phyloP scores from a whole-genome alignment of 2,329 filamentous ascomycete genomes.

The Aspergillus calidoustus region DNA sequence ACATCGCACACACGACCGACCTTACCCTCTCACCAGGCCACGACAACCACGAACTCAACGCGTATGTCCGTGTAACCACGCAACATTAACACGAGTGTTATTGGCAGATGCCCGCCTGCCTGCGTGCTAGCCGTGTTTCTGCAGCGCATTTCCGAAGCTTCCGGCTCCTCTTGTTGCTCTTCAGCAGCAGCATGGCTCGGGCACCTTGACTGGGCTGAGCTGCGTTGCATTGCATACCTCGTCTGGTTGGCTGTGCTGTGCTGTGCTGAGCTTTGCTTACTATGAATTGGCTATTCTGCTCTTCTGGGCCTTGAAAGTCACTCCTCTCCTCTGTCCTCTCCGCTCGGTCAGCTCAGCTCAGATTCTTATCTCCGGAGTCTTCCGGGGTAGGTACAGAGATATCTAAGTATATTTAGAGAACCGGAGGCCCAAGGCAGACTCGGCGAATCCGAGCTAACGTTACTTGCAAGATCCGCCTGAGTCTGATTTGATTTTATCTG shows the following conservation, averaged over 20 bases:
- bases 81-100: not conserved
- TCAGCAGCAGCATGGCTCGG: not conserved
- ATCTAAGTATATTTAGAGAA: not conserved
- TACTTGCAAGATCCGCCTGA: no score
- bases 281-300: not conserved
- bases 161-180: not conserved
- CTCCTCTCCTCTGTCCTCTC: not conserved
- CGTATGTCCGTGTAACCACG: not conserved
- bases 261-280: not conserved
- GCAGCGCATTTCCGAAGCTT: not conserved
- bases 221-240: not conserved
- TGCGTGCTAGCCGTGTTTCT: not conserved
- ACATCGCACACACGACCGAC: not conserved
- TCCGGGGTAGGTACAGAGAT: not conserved
- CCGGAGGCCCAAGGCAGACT: no score
- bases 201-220: not conserved
- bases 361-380: not conserved
- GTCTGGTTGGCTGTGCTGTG: not conserved
- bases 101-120: not conserved
- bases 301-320: not conserved
- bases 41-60: not conserved
- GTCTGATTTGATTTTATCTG: no score
- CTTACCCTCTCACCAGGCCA: not conserved
- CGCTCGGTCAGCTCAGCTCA: not conserved
- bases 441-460: no score